These are phyloP conservation scores for Trichoderma cornu-damae DNA, from an alignment of 2,329 filamentous ascomycete genomes.

Conservation along the genomic window DNA sequence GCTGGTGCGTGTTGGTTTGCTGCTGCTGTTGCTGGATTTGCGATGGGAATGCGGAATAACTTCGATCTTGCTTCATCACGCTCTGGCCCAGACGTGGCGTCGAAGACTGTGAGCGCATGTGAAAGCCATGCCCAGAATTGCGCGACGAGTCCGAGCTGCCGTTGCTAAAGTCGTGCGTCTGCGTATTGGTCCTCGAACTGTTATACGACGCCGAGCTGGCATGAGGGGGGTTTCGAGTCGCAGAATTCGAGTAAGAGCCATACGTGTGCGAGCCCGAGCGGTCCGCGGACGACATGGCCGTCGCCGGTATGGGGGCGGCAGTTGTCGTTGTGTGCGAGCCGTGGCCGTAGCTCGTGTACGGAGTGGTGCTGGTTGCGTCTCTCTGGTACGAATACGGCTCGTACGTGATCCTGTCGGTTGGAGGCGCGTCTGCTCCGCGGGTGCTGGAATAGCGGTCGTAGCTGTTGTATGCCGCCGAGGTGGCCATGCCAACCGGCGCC, in stretches of 20 bases:
- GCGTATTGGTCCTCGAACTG: background rate
- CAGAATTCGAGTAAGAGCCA: background rate
- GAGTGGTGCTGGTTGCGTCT: constrained; percentile 16
- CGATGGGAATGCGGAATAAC: constrained; percentile 7
- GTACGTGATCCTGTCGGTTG: constrained; percentile 25
- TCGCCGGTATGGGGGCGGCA: constrained; percentile 3
- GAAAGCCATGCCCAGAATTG: constrained; percentile 1
- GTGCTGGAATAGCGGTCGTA: constrained; percentile 22
- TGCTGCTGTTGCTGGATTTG: constrained; percentile 17
- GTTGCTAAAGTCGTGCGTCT: background rate
- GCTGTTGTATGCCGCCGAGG: constrained; percentile 22
- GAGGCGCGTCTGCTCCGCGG: background rate
- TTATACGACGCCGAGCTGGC: background rate
- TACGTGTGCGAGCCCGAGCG: constrained; percentile 13
- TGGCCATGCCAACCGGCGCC: background rate
- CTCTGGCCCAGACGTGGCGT: background rate
- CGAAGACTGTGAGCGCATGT: background rate
- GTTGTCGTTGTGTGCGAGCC: constrained; percentile 25
- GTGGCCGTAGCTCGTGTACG: constrained; percentile 28
- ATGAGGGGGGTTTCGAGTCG: background rate
- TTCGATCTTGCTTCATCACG: constrained; percentile 8
- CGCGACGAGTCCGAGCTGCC: background rate
- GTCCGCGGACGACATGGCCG: constrained; percentile 6
- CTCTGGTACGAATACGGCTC: constrained; percentile 34
- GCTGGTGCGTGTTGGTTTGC: constrained; percentile 18